Base-by-base conservation (phyloP, 345 rosid genomes). In the Reutealis trisperma region DNA sequence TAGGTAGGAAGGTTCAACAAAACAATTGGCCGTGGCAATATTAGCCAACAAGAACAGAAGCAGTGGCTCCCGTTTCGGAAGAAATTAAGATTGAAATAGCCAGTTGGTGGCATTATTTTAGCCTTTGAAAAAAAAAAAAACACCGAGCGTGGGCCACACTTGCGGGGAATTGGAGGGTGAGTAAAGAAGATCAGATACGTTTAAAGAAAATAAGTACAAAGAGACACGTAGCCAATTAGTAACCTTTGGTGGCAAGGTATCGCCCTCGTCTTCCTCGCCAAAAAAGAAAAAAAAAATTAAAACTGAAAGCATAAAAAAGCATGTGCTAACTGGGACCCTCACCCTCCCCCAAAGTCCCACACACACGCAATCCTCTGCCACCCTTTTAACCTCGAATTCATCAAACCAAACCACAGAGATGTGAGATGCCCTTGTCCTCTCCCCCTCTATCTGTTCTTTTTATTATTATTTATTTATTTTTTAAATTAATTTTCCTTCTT, bases 291-390 rank as follows among this genome's bases (percentile, higher is more conserved):
- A 6, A 37, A 37, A 37, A 37, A 10, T 5, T 45, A 66, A 14
- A 42, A 66, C 70, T n/a, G 54, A 66, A 21, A 66, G 22, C 5
- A 66, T 16, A 21, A 42, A 54, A 5, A 0, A 21, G 52, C 70
- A 66, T 42, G 70, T 42, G 70, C 51, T 66, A 12, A 27, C 18
- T 42, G 52, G 30, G 70, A 11, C 70, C 70, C 65, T 21, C 24
- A 58, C 62, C 3, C 25, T n/a, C 8, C 61, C 22, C 24, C 61
- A 37, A 37, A 37, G 41, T 8, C 10, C 61, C 27, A 19, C 32
- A 9, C 63, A 60, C 2, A 19, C 61, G 5, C 63, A 11, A 22
- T 24, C 11, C 32, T 58, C 62, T 58, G 49, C 49, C 11, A 1
- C 27, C n/a, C 25, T 58, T 21, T n/a, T 58, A n/a, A 60, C 63